Percentiles rank a stretch among this genome's conserved stretches.
phyloP scores from a whole-genome alignment of 768 basidiomycete species.

The Inosperma sp. region DNA sequence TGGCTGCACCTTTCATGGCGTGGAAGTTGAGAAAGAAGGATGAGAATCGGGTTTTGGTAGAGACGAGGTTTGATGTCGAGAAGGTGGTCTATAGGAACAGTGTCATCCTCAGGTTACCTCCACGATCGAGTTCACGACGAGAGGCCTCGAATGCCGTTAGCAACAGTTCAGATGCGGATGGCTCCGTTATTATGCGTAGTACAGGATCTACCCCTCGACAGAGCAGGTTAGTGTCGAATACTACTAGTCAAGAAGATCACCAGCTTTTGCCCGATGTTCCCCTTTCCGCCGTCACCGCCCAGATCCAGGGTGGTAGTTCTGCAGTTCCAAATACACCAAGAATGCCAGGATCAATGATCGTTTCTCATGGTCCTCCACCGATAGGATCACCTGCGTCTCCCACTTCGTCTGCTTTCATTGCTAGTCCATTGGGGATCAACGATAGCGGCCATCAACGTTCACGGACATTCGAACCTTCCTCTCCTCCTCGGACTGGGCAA shows the following conservation, averaged over 20 bases:
- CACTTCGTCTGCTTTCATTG: not conserved
- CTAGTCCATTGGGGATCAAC: not conserved
- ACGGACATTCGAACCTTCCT: slow-evolving; percentile 18
- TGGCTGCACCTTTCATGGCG: slow-evolving; percentile 26
- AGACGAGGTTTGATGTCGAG: slow-evolving; percentile 48
- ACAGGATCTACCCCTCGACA: slow-evolving; percentile 33
- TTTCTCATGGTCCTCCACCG: slow-evolving; percentile 10
- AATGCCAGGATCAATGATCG: slow-evolving; percentile 24
- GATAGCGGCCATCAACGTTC: not conserved
- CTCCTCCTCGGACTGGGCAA: slow-evolving; percentile 26
- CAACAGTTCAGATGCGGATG: too few species aligned
- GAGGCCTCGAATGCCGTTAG: slow-evolving; percentile 21
- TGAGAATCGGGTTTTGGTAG: slow-evolving; percentile 51
- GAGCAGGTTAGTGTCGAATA: slow-evolving; percentile 34
- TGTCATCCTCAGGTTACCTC: slow-evolving; percentile 42
- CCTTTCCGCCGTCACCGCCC: slow-evolving; percentile 10
- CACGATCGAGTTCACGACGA: slow-evolving; percentile 4
- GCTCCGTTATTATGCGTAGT: too few species aligned
- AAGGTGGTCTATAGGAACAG: slow-evolving; percentile 48
- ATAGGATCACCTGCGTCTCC: not conserved
- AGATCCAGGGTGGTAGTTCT: not conserved
- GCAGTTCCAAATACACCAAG: slow-evolving; percentile 10
- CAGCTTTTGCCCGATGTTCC: slow-evolving; percentile 9
- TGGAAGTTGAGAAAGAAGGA: slow-evolving; percentile 65
- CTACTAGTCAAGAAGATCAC: slow-evolving; percentile 10